Percentiles rank a stretch among this genome's conserved stretches.
Conservation (phyloP, 306 rosid species). For the Casuarina equisetifolia region DNA sequence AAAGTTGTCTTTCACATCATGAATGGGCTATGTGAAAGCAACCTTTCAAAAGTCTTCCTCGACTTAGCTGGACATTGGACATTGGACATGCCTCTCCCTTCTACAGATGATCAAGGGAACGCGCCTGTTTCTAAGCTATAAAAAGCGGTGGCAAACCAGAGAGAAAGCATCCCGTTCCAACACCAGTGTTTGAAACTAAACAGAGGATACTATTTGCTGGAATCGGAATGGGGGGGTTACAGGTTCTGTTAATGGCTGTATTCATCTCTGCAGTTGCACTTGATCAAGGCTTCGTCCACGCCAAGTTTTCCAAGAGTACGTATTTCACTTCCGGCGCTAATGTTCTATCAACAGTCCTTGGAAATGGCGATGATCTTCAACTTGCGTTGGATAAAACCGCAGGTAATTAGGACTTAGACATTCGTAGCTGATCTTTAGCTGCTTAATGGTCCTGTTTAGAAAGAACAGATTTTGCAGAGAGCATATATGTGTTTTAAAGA, state of each 20-base stretch:
- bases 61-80: not conserved
- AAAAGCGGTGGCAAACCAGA: conserved; percentile 35
- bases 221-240: conserved; percentile 41
- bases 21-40: too few relatives aligned
- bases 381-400: conserved; percentile 66
- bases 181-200: conserved; percentile 9
- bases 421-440: not conserved
- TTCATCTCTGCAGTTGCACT: conserved; percentile 35
- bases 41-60: too few relatives aligned
- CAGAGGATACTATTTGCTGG: conserved; percentile 7
- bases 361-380: conserved; percentile 57
- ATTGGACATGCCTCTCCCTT: too few relatives aligned
- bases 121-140: conserved; percentile 31
- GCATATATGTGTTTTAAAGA: not conserved
- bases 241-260: conserved; percentile 30
- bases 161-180: conserved; percentile 29
- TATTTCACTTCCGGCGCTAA: conserved; percentile 59
- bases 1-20: too few relatives aligned
- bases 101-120: conserved; percentile 14
- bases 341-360: conserved; percentile 47
- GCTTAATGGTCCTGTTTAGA: not conserved
- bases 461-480: not conserved
- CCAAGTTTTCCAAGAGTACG: conserved; percentile 55
- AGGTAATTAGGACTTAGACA: conserved; percentile 32
- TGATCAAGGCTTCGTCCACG: conserved; percentile 39